Evolutionary conservation across 2,329 filamentous ascomycete genomes (phyloP).

Genomic region (Fusarium torulosum): DNA sequence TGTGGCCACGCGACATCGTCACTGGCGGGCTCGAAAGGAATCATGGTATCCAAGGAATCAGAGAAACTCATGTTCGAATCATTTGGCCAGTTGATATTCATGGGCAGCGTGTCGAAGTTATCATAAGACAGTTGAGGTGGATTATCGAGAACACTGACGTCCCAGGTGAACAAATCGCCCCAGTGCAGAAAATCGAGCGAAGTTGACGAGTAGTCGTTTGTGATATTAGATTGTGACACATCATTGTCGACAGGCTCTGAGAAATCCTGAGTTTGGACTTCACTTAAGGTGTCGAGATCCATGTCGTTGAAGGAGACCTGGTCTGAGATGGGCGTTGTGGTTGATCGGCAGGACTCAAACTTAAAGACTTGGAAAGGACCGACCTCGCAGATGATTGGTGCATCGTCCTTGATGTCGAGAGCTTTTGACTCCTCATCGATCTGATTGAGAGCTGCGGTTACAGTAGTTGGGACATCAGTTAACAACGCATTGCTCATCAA

Average conservation of each 20-base stretch:
- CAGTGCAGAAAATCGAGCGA: conserved; percentile 39
- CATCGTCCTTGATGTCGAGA: conserved; percentile 7
- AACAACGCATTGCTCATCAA: conserved; percentile 37
- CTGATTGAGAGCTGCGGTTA: conserved; percentile 32
- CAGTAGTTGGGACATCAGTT: conserved; percentile 23
- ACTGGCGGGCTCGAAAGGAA: conserved; percentile 1
- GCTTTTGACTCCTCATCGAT: conserved; percentile 40
- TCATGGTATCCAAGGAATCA: conserved; percentile 3
- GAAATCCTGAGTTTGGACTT: conserved; percentile 12
- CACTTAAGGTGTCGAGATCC: conserved; percentile 22
- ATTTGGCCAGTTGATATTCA: conserved; percentile 25
- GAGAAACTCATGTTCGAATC: conserved; percentile 23
- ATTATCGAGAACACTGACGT: conserved; percentile 39
- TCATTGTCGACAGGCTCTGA: conserved; percentile 6
- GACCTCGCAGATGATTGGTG: conserved; percentile 5
- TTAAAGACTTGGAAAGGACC: conserved; percentile 41
- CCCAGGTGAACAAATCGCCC: conserved; percentile 43
- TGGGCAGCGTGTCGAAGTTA: conserved; percentile 11
- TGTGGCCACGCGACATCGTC: conserved; percentile 33
- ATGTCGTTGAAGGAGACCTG: conserved; percentile 25
- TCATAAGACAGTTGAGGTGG: conserved; percentile 23
- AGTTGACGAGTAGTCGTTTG: not conserved
- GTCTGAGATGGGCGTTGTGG: conserved; percentile 20
- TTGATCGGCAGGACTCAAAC: conserved; percentile 16
- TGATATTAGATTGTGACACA: rapidly evolving